Percentiles rank a stretch among this genome's conserved stretches.
Conservation (phyloP, 2,329 filamentous ascomycete species). For the Fusarium torreyae region DNA sequence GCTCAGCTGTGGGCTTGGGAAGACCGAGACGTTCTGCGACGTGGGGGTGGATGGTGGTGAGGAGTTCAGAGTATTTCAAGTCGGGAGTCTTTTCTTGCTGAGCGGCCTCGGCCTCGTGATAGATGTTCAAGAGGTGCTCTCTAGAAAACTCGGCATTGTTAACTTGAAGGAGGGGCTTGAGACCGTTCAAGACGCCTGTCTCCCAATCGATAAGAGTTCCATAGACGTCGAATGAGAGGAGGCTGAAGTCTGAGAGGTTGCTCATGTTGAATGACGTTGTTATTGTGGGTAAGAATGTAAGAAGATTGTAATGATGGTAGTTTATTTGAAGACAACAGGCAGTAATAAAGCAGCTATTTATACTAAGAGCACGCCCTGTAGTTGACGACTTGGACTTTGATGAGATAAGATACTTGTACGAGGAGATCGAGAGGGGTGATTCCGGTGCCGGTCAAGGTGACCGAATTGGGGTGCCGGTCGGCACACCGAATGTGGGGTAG, state of each 20-base stretch:
- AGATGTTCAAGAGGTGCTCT: conserved; percentile 59
- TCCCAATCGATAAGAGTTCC: conserved; percentile 88
- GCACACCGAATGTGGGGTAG: conserved; percentile 31
- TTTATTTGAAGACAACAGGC: not conserved
- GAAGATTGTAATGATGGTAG: not conserved
- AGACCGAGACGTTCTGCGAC: conserved; percentile 63
- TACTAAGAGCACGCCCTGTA: conserved; percentile 26
- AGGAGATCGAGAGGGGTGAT: conserved; percentile 8
- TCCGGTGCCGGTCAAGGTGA: conserved; percentile 24
- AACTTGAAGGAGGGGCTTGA: conserved; percentile 65
- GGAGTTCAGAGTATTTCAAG: conserved; percentile 72
- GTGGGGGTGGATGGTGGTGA: conserved; percentile 64
- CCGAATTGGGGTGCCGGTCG: conserved; percentile 27
- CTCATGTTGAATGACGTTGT: conserved; percentile 31
- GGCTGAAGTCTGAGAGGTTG: conserved; percentile 50
- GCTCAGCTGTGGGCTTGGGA: conserved; percentile 53
- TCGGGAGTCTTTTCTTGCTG: conserved; percentile 70
- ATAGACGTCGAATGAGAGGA: conserved; percentile 83
- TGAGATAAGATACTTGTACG: conserved; percentile 17
- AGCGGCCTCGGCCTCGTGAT: conserved; percentile 61
- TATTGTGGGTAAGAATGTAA: not conserved
- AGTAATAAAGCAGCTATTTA: conserved; percentile 6
- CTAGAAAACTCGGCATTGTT: conserved; percentile 51
- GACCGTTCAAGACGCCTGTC: conserved; percentile 69
- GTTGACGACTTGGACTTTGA: conserved; percentile 22